These are phyloP conservation scores for Penicillium riverlandense DNA, from an alignment of 495 filamentous ascomycete genomes.

Conservation along the genomic window DNA sequence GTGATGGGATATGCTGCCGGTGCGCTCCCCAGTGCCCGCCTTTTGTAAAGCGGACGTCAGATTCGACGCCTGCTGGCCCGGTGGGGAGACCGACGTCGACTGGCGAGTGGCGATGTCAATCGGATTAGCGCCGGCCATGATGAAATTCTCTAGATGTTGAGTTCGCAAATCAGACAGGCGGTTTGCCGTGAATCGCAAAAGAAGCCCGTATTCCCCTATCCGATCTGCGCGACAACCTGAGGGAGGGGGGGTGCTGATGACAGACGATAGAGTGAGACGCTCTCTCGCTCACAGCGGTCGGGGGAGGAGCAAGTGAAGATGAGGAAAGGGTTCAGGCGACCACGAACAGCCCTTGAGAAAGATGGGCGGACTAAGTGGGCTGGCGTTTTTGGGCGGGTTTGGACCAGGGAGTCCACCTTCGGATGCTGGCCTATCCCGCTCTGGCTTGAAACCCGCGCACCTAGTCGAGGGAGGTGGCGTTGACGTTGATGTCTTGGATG, in stretches of 20 bases:
- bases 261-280: too few relatives aligned
- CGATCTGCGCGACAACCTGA: too few relatives aligned
- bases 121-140: conserved; percentile 51
- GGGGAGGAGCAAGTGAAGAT: conserved; percentile 33
- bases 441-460: conserved; percentile 24
- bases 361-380: conserved; percentile 38
- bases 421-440: conserved; percentile 42
- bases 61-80: conserved; percentile 53
- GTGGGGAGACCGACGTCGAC: conserved; percentile 52
- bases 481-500: conserved; percentile 5
- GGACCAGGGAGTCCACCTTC: conserved; percentile 30
- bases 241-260: too few relatives aligned
- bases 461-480: conserved; percentile 21
- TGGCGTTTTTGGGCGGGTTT: conserved; percentile 30
- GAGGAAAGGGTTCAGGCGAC: conserved; percentile 27
- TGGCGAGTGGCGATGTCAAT: conserved; percentile 62
- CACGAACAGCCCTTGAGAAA: conserved; percentile 25
- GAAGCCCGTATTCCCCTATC: conserved; percentile 7
- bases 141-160: background rate
- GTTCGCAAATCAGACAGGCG: background rate
- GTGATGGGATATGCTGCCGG: conserved; percentile 34
- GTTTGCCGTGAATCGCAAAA: background rate
- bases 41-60: conserved; percentile 54
- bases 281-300: background rate
- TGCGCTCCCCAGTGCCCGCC: conserved; percentile 32